These are phyloP conservation scores for Alliaria petiolata DNA, from an alignment of 345 rosid genomes.

Conservation along the genomic window DNA sequence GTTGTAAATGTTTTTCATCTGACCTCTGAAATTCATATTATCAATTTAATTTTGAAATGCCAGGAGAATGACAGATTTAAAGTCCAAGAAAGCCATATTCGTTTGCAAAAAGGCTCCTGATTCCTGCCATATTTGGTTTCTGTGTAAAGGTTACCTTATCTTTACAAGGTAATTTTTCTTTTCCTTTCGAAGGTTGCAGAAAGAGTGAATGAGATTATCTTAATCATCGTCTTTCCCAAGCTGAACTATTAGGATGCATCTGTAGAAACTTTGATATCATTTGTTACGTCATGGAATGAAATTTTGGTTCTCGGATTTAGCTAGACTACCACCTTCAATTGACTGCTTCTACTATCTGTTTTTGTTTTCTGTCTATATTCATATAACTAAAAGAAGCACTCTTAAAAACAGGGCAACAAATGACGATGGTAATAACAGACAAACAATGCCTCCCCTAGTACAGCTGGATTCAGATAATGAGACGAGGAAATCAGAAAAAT, in stretches of 20 bases:
- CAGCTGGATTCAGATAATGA: conserved; percentile 38
- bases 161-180: conserved; percentile 49
- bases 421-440: conserved; percentile 35
- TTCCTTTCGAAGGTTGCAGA: background rate
- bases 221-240: background rate
- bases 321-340: background rate
- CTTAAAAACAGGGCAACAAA: conserved; percentile 42
- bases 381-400: background rate
- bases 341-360: conserved; percentile 1
- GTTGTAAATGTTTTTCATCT: background rate
- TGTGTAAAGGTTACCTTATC: conserved; percentile 67
- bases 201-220: conserved; percentile 1
- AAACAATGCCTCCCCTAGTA: conserved; percentile 39
- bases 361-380: background rate
- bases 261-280: background rate
- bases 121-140: conserved; percentile 79
- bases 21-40: background rate
- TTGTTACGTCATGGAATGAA: background rate
- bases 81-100: conserved; percentile 75
- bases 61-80: conserved; percentile 59
- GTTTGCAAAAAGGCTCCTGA: conserved; percentile 64
- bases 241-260: background rate
- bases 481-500: conserved; percentile 37
- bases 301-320: background rate
- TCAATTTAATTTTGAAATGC: conserved; percentile 13